Percentiles rank a stretch among this genome's conserved stretches.
phyloP scores from a whole-genome alignment of 2,329 filamentous ascomycete genomes.

The Diaporthe sp. region DNA sequence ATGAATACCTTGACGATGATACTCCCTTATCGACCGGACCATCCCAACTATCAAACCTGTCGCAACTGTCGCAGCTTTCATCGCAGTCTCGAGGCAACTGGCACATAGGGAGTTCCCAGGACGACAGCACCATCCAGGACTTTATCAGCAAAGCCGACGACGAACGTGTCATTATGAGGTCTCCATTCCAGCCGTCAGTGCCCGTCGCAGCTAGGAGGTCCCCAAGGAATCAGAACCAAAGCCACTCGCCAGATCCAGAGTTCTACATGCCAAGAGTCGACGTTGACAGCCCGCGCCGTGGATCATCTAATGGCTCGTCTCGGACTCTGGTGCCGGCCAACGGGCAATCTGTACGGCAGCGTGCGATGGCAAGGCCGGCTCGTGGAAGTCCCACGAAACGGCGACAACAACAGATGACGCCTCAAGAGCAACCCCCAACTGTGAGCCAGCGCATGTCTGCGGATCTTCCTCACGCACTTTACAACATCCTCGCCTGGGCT shows the following conservation, averaged over 20 bases:
- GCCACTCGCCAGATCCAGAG: constrained; percentile 62
- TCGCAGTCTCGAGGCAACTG: constrained; percentile 50
- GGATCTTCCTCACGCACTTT: constrained; percentile 55
- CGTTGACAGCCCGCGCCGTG: constrained; percentile 54
- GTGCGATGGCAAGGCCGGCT: constrained; percentile 43
- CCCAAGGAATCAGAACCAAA: constrained; percentile 46
- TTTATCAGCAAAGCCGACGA: constrained; percentile 68
- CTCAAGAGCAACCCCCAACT: constrained; percentile 42
- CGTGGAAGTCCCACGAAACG: constrained; percentile 43
- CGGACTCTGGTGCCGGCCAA: constrained; percentile 50
- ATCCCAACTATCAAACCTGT: constrained; percentile 58
- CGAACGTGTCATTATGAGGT: constrained; percentile 66
- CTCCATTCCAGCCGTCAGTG: constrained; percentile 69
- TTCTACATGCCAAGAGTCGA: constrained; percentile 67
- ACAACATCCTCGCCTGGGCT: constrained; percentile 61
- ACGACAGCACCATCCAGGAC: constrained; percentile 64
- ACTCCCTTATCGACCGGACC: constrained; percentile 58
- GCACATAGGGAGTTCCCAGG: constrained; percentile 64
- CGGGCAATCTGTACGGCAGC: constrained; percentile 45
- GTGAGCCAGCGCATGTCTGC: constrained; percentile 51
- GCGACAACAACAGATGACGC: background rate
- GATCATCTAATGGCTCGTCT: constrained; percentile 51
- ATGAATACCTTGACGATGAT: constrained; percentile 57
- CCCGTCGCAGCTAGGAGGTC: constrained; percentile 52
- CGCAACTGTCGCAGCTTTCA: constrained; percentile 47